These are phyloP conservation scores for Lentinula sp. DNA, from an alignment of 768 basidiomycete species.

Conservation along the genomic window DNA sequence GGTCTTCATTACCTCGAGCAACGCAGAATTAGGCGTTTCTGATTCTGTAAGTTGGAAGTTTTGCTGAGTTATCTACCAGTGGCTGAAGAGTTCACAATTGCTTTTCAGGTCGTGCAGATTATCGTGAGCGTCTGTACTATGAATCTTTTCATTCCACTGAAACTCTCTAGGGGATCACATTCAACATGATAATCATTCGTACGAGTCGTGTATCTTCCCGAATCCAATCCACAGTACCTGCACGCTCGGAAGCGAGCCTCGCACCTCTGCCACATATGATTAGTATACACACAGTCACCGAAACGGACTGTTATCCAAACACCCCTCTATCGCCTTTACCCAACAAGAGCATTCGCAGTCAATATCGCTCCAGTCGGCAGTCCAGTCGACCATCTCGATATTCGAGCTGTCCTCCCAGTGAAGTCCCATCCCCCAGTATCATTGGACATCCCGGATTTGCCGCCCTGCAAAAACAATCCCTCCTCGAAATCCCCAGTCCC, in stretches of 20 bases:
- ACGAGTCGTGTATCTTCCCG: not conserved
- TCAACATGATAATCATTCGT: conserved; percentile 24
- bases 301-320: not conserved
- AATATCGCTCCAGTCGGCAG: not conserved
- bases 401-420: not conserved
- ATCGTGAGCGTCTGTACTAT: conserved; percentile 21
- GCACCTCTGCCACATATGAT: not conserved
- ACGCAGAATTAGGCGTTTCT: conserved; percentile 30
- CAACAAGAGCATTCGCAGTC: not conserved
- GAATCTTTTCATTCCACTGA: not conserved
- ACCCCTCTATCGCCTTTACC: not conserved
- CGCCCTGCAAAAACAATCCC: not conserved
- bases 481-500: not conserved
- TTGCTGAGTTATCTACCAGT: not conserved
- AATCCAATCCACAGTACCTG: not conserved
- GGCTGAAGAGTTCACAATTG: not conserved
- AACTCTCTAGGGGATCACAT: conserved; percentile 21
- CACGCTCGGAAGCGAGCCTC: not conserved
- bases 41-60: conserved; percentile 23
- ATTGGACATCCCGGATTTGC: not conserved
- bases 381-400: not conserved
- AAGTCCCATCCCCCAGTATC: not conserved
- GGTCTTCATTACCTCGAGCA: conserved; percentile 28
- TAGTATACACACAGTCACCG: not conserved
- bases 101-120: conserved; percentile 31